These are phyloP conservation scores for Madurella mycetomatis DNA, from an alignment of 2,329 filamentous ascomycete genomes.

Conservation along the genomic window DNA sequence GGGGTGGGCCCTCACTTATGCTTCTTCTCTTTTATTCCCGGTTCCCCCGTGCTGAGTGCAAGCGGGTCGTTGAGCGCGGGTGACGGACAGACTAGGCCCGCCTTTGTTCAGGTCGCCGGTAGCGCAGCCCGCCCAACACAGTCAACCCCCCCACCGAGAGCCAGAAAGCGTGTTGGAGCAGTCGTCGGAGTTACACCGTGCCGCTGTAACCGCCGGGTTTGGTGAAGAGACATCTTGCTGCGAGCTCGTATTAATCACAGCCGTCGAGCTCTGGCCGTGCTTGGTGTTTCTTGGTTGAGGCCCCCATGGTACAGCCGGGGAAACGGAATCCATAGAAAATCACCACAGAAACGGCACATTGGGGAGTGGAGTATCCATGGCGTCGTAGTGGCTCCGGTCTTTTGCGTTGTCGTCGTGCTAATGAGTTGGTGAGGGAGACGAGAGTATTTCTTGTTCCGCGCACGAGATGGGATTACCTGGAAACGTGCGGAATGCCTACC, in stretches of 20 bases:
- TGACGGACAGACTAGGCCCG: background rate
- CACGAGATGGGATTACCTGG: background rate
- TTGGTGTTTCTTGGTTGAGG: no score
- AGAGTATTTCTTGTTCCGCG: background rate
- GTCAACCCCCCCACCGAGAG: no score
- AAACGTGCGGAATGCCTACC: background rate
- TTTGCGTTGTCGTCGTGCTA: background rate
- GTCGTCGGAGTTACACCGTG: no score
- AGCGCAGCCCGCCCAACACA: no score
- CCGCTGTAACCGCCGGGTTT: no score
- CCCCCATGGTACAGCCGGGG: no score
- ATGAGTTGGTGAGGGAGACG: background rate
- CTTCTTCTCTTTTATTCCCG: slow-evolving; percentile 16
- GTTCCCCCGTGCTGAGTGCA: background rate
- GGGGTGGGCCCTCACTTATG: slow-evolving; percentile 5
- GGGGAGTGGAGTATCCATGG: background rate
- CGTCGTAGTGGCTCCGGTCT: background rate
- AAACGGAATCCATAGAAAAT: no score
- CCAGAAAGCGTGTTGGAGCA: no score
- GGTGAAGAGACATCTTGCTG: no score
- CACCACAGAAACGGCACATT: no score
- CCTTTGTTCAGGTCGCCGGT: background rate
- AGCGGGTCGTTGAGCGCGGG: background rate
- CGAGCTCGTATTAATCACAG: no score
- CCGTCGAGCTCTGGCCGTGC: no score